Base-by-base conservation (phyloP, 139 green algal genomes). In the Picochlorum sp. region DNA sequence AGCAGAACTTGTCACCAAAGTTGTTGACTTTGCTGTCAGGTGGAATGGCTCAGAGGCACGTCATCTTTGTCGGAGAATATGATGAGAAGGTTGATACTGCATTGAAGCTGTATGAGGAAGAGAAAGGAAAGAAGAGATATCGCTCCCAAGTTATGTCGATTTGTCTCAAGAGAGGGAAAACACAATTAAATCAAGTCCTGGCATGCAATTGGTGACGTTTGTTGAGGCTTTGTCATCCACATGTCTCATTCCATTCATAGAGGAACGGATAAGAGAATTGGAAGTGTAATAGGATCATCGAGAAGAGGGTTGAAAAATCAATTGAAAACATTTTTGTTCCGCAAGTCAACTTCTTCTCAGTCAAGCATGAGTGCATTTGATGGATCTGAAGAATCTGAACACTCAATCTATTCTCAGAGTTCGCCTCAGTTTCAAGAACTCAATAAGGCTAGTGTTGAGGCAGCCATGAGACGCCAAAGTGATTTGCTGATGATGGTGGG, bases 281-380 rank as follows among this genome's bases (percentile, higher is more conserved):
- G 82, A 81, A 28, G 62, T 68, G 65, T 75, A 63, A 76, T 74
- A 34, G 9, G 4, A 30, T 23, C 23, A 2, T 44, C 79, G 1
- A 68, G 91, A 20, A 80, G 84, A 44, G 91, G 91, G 9, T 74
- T 97, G 21, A 79, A 81, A 21, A 97, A 97, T 76, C 85, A 95
- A 45, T 68, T 97, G 15, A 79, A 77, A 32, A 94, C 80, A 18
- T 81, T 88, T 37, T 71, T 97, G 47, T 90, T 76, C 55, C 65
- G 76, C 45, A 81, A 69, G 49, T 0, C 47, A 26, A 10, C 47
- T 10, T 54, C 47, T 20, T 41, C 34, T 41, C 34, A 41, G 34
- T 41, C 47, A 54, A 54, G 47, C 47, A 54, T 26, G 47, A 14
- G 47, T 26, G 34, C 34, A 41, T 11, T 41, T 54, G n/a, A 26